phyloP scores from a whole-genome alignment of 1,284 basidiomycete genomes.

The Pseudozyma pruni region DNA sequence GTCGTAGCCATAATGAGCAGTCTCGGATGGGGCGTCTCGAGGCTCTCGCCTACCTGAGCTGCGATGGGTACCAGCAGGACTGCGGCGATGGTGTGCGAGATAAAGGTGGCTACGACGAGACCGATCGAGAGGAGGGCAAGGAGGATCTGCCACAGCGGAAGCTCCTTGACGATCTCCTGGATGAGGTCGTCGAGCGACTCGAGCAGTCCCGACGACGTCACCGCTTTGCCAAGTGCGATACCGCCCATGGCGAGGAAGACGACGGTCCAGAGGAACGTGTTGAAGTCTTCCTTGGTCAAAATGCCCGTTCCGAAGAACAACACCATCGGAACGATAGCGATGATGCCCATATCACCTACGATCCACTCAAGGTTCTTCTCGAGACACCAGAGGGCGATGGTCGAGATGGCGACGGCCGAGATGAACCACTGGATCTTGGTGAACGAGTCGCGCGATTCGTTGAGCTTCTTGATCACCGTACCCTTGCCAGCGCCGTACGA shows the following conservation, averaged over 20 bases:
- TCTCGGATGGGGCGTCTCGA: conserved; percentile 69
- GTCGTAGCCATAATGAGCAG: conserved; percentile 74
- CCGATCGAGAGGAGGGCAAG: conserved; percentile 84
- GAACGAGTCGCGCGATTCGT: conserved; percentile 71
- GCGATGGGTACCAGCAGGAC: conserved; percentile 96
- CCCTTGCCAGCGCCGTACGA: conserved; percentile 85
- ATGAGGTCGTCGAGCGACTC: conserved; percentile 72
- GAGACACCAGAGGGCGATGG: conserved; percentile 90
- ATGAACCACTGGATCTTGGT: conserved; percentile 91
- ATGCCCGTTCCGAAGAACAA: conserved; percentile 95
- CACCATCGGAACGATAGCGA: conserved; percentile 90
- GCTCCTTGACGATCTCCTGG: conserved; percentile 77
- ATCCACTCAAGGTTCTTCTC: conserved; percentile 81
- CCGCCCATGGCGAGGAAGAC: conserved; percentile 82
- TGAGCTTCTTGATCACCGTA: conserved; percentile 60
- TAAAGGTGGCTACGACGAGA: conserved; percentile 76
- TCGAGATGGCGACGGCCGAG: conserved; percentile 81
- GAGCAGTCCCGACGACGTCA: conserved; percentile 87
- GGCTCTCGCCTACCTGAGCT: conserved; percentile 82
- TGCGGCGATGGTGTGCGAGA: conserved; percentile 77
- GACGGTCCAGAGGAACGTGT: conserved; percentile 68
- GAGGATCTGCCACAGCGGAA: conserved; percentile 83
- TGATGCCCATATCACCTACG: conserved; percentile 94
- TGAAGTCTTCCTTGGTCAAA: conserved; percentile 80
- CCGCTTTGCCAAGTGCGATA: conserved; percentile 93